phyloP scores from a whole-genome alignment of 2,329 filamentous ascomycete species.

The Paracoccidioides lutzii region DNA sequence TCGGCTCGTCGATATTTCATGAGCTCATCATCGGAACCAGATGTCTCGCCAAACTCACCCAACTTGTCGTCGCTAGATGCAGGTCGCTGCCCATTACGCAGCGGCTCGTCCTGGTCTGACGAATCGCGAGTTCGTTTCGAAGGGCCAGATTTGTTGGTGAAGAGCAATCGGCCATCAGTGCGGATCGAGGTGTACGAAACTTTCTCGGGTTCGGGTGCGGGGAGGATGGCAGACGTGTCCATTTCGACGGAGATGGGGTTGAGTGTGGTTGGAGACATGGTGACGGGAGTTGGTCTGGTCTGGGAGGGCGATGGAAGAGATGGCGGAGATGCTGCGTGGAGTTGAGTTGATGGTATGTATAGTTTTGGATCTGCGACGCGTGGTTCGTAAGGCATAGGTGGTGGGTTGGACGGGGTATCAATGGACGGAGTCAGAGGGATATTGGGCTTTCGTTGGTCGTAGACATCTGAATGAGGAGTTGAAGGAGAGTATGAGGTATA shows the following conservation, averaged over 20 bases:
- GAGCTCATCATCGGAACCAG: slow-evolving; percentile 3
- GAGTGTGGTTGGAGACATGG: neutral
- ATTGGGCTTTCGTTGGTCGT: slow-evolving; percentile 17
- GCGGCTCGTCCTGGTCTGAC: neutral
- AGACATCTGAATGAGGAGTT: slow-evolving; percentile 11
- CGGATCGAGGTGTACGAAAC: neutral
- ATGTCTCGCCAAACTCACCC: neutral
- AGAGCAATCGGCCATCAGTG: neutral
- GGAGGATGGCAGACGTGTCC: neutral
- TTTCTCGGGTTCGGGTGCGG: neutral
- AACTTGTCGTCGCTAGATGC: neutral
- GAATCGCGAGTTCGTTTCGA: neutral
- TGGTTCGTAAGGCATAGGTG: neutral
- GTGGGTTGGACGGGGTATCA: neutral
- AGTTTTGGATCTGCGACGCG: neutral
- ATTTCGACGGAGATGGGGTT: neutral
- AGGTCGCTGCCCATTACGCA: slow-evolving; percentile 1
- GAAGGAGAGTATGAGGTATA: slow-evolving; percentile 19
- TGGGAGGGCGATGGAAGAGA: neutral
- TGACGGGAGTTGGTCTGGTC: too few relatives aligned
- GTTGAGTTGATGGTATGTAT: neutral
- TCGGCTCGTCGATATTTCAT: slow-evolving; percentile 20
- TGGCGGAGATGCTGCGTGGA: neutral
- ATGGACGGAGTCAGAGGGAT: slow-evolving; percentile 15
- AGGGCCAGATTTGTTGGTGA: neutral